Evolutionary conservation across 2,329 filamentous ascomycete species (phyloP).

Genomic region (Ambrosiella beaveri): DNA sequence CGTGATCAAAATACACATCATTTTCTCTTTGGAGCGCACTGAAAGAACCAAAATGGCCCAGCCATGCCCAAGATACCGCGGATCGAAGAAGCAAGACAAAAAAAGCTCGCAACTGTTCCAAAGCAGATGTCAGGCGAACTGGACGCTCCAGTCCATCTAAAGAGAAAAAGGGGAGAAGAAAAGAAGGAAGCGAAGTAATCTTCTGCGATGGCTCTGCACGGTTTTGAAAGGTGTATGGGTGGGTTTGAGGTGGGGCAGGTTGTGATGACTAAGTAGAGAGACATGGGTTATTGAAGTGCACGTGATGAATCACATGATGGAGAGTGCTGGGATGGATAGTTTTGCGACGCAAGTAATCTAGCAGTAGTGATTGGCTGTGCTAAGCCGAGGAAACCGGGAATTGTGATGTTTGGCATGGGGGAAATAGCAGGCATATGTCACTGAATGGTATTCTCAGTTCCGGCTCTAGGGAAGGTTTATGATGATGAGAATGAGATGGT

Average conservation of each 20-base stretch:
- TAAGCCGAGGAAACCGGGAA: slow-evolving; percentile 12
- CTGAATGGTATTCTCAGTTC: neutral
- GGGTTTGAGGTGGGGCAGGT: neutral
- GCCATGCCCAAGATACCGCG: slow-evolving; percentile 14
- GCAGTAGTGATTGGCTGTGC: slow-evolving; percentile 10
- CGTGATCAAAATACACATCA: slow-evolving; percentile 33
- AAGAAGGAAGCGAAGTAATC: slow-evolving; percentile 8
- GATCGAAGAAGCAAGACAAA: slow-evolving; percentile 20
- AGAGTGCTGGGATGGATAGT: slow-evolving; percentile 7
- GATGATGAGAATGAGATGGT: slow-evolving; percentile 12
- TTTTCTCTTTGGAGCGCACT: slow-evolving; percentile 11
- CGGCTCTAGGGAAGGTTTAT: slow-evolving; percentile 14
- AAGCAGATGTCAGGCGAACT: slow-evolving; percentile 18
- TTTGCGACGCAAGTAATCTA: slow-evolving; percentile 8
- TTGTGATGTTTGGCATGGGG: neutral
- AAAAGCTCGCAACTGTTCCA: neutral
- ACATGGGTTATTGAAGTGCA: neutral
- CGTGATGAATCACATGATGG: neutral
- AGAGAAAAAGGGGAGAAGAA: slow-evolving; percentile 21
- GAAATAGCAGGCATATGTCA: neutral
- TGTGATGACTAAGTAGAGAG: neutral
- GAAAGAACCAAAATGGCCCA: slow-evolving; percentile 19
- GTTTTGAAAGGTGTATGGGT: neutral
- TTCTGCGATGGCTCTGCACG: neutral
- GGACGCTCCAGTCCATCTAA: slow-evolving; percentile 14